Base-by-base conservation (phyloP, 1,139 yeast species). In the Hansenula sp. region DNA sequence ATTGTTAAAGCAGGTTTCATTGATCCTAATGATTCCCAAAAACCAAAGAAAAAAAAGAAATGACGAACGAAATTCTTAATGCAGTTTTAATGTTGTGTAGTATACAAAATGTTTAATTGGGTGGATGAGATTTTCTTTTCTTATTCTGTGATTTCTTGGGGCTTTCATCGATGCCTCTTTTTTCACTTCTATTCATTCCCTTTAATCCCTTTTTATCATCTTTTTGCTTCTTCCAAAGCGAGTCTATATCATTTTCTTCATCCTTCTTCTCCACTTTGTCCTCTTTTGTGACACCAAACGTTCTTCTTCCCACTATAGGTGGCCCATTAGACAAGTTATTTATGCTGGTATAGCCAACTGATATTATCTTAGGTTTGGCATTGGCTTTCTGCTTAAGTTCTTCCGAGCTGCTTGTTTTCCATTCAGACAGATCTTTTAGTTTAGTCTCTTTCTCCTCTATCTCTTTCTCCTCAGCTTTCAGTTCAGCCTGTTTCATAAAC, bases 1-100 rank as follows among this genome's bases (percentile, higher is more conserved):
- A 71, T 92, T 2, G 64, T 82, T 1, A 72, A 67, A 42, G 95
- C 88, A 1, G 79, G 77, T 0, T 77, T 81, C 51, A 57, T 65
- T 13, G 48, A 50, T n/a, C 61, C 48, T 29, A 38, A 16, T 36
- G 44, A 41, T 7, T 41, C 39, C 8, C 42, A 40, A n/a, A 46
- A 34, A 34, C 36, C 46, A 20, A 41, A 41, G 22, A 31, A 40
- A 21, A 45, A 45, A 27, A 35, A 30, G 27, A 36, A 20, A 32
- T 36, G 22, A 17, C 2, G 4, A 6, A 24, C 13, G 12, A 10
- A 24, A 5, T 10, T 10, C 8, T 24, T 10, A 24, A 24, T 21
- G 6, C 9, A 21, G 6, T 11, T 32, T 13, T 12, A 25, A 16
- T n/a, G 37, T 17, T 44, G 44, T n/a, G n/a, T n/a, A n/a, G n/a